Evolutionary conservation across 371 early-diverging fungal genomes (phyloP).

Genomic region (Neoconidiobolus thromboides): DNA sequence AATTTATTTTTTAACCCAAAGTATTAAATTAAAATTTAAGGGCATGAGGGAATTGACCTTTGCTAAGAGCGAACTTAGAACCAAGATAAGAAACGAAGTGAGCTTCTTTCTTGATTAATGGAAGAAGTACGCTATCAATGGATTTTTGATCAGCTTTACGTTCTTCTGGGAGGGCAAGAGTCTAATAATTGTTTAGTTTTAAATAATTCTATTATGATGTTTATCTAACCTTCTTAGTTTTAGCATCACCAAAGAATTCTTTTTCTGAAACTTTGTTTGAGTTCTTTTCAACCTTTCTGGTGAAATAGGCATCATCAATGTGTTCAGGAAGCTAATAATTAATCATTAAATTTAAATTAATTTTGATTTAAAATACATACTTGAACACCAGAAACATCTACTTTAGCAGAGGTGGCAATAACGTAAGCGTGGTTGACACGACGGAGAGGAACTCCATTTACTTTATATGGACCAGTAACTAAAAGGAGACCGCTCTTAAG

Average conservation of each 20-base stretch:
- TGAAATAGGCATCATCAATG: slow-evolving; percentile 88
- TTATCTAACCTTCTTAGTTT: neutral
- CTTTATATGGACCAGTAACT: slow-evolving; percentile 92
- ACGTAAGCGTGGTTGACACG: slow-evolving; percentile 98
- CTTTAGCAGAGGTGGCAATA: slow-evolving; percentile 93
- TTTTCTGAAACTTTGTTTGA: slow-evolving; percentile 57
- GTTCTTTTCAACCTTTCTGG: slow-evolving; percentile 49
- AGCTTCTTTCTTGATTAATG: slow-evolving; percentile 63
- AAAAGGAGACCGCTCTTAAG: slow-evolving; percentile 85
- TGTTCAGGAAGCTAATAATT: slow-evolving; percentile 35
- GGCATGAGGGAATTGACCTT: slow-evolving; percentile 88
- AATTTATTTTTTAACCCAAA: neutral
- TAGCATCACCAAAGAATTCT: slow-evolving; percentile 59
- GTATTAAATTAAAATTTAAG: slow-evolving; percentile 62
- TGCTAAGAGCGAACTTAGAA: slow-evolving; percentile 67
- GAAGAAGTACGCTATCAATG: slow-evolving; percentile 65
- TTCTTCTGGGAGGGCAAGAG: slow-evolving; percentile 41
- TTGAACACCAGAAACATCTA: slow-evolving; percentile 62
- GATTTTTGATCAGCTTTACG: slow-evolving; percentile 71
- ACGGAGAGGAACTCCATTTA: slow-evolving; percentile 95
- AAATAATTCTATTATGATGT: neutral
- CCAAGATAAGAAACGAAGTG: slow-evolving; percentile 69
- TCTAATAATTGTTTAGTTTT: slow-evolving; percentile 12
- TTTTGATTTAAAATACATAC: slow-evolving; percentile 14
- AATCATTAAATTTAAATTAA: neutral